A percentile compares a stretch with the other conserved stretches of the same genome.
Evolutionary conservation across 2,329 filamentous ascomycete genomes (phyloP).

Genomic region (Neopestalotiopsis sp.): DNA sequence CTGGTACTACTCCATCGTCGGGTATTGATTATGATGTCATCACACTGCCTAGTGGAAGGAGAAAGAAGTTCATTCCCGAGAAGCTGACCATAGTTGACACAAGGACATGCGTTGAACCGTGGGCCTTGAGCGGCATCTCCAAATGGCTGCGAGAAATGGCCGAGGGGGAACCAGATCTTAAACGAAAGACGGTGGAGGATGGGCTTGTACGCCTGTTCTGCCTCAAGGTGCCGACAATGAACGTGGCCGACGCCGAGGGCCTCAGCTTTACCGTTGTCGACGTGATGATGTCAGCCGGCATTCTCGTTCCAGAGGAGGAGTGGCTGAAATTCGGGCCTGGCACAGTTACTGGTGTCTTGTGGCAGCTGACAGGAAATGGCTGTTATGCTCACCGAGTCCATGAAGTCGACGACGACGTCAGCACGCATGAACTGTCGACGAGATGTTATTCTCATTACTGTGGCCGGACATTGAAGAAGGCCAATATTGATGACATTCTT

Average conservation of each 20-base stretch:
- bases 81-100: constrained; percentile 85
- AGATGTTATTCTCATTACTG: constrained; percentile 95
- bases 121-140: constrained; percentile 89
- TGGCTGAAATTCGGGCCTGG: constrained; percentile 93
- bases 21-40: constrained; percentile 80
- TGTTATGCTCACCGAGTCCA: constrained; percentile 91
- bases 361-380: constrained; percentile 88
- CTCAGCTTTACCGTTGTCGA: constrained; percentile 79
- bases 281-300: constrained; percentile 79
- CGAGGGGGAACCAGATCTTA: constrained; percentile 88
- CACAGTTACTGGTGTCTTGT: constrained; percentile 85
- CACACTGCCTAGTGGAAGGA: constrained; percentile 77
- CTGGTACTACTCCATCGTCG: constrained; percentile 48
- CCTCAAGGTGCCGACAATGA: constrained; percentile 96
- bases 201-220: constrained; percentile 89
- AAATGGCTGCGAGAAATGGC: constrained; percentile 88
- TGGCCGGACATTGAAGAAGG: constrained; percentile 91
- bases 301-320: constrained; percentile 88
- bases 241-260: constrained; percentile 93
- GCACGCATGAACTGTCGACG: constrained; percentile 61
- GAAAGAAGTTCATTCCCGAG: constrained; percentile 83
- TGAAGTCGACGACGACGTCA: constrained; percentile 52
- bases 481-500: constrained; percentile 79
- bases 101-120: constrained; percentile 84
- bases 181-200: constrained; percentile 83